Base-by-base conservation (phyloP, 2,329 filamentous ascomycete species). In the Arthrobotrys pseudoclavata region DNA sequence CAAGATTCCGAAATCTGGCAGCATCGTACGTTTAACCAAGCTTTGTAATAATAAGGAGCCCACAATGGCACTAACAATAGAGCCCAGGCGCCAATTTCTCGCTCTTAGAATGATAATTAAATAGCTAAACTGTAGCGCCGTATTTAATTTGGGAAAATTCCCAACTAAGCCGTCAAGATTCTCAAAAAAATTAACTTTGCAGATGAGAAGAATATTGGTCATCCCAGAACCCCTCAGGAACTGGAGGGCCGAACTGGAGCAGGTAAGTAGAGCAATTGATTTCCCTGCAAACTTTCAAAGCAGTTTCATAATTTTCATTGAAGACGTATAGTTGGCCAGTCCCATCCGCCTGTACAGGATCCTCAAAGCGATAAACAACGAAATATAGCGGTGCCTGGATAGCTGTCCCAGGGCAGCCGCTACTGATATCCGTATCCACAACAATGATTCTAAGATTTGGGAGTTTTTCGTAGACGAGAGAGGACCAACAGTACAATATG, bases 401-500 rank as follows among this genome's bases (percentile, higher is more conserved):
- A n/a, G 10, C 13, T 12, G 34, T 18, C 5, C 55, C 55, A 26
- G 55, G 55, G 20, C 55, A 60, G 12, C 55, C 55, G 1, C 13
- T n/a, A 4, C 55, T 18, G 9, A 26, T 42, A 5, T n/a, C 34
- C 2, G 55, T 60, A 12, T 60, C 55, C 20, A 69, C 47, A 34
- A 67, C 45, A 5, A 72, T 40, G n/a, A 63, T n/a, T 40, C 40
- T 53, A 37, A 61, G 47, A 6, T 15, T 61, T 24, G 50, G 52
- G 4, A 37, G 37, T 24, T 37, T 15, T n/a, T 31, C 22, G 24
- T 29, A 48, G 15, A 40, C 52, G 3, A 47, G 18, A 1, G 1
- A 7, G 2, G 12, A 40, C 62, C 62, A 52, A 12, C 26, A 52
- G 31, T 66, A 53, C 3, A 40, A 1, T 15, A 24, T 1, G 47